Percentiles rank a stretch among this genome's conserved stretches.
phyloP scores from a whole-genome alignment of 176 grass and related monocot genomes.

The Carex kokanica region DNA sequence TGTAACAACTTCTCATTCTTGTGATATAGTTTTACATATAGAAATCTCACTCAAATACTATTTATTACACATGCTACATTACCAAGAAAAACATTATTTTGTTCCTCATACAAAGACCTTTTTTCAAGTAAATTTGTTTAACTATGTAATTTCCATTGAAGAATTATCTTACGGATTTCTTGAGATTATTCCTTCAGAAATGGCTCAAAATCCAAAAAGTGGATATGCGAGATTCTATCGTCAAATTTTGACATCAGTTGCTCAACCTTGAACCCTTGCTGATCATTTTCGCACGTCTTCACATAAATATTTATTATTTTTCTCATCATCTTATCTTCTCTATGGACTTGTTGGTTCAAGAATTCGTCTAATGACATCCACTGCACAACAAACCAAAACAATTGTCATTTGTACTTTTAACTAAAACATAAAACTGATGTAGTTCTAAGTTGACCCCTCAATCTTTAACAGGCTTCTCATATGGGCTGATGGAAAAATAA shows the following conservation, averaged over 20 bases:
- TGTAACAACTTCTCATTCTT: too few relatives aligned
- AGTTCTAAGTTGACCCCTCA: too few relatives aligned
- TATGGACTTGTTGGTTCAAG: constrained; percentile 40
- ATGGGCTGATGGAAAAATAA: too few relatives aligned
- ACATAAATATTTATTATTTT: constrained; percentile 48
- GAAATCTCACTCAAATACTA: too few relatives aligned
- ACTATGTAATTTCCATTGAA: neutral
- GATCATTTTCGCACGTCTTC: constrained; percentile 29
- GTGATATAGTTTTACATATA: too few relatives aligned
- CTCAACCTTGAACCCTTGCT: constrained; percentile 30
- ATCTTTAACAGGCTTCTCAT: too few relatives aligned
- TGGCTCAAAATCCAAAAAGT: constrained; percentile 25
- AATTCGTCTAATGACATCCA: too few relatives aligned
- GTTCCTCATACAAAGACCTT: neutral
- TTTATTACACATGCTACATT: too few relatives aligned
- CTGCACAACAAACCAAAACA: too few relatives aligned
- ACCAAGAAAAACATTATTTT: neutral
- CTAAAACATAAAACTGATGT: too few relatives aligned
- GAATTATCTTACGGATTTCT: constrained; percentile 4
- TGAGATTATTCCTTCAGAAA: neutral
- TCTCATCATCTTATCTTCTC: constrained; percentile 47
- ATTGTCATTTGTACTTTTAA: too few relatives aligned
- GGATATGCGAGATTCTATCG: constrained; percentile 40
- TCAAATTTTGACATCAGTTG: constrained; percentile 50
- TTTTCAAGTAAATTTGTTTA: neutral